phyloP scores from a whole-genome alignment of 345 rosid genomes.

The Camelina neglecta region DNA sequence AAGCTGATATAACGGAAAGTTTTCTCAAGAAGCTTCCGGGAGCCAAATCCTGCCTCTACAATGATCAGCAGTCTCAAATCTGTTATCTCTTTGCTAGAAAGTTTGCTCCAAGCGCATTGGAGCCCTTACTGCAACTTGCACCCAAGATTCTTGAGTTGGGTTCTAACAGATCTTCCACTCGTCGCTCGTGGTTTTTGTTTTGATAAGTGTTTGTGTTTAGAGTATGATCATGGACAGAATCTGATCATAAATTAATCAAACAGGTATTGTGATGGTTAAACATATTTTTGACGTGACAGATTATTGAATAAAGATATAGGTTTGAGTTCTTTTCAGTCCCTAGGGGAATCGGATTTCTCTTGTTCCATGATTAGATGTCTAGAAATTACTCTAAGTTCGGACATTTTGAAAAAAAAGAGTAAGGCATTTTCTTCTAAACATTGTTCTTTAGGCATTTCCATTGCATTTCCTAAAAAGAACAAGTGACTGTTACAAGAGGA shows the following conservation, averaged over 20 bases:
- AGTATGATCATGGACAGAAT: constrained; percentile 12
- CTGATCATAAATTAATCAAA: not conserved
- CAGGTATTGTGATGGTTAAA: constrained; percentile 24
- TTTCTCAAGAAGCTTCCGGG: constrained; percentile 62
- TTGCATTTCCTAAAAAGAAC: not conserved
- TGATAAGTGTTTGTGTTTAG: constrained; percentile 17
- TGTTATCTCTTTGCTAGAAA: constrained; percentile 85
- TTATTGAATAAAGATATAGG: constrained; percentile 26
- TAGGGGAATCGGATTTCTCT: not conserved
- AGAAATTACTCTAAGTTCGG: not conserved
- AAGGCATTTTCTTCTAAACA: not conserved
- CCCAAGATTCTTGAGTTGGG: constrained; percentile 59
- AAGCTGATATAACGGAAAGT: constrained; percentile 56
- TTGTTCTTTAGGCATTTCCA: not conserved
- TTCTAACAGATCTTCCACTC: constrained; percentile 42
- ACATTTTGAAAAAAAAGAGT: not conserved
- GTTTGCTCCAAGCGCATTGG: constrained; percentile 81
- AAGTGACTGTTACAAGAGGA: not conserved
- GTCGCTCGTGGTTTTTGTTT: constrained; percentile 1
- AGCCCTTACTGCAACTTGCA: constrained; percentile 59
- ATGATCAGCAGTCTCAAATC: constrained; percentile 49
- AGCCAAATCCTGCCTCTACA: constrained; percentile 59
- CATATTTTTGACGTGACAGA: constrained; percentile 28
- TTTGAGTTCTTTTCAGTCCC: constrained; percentile 10
- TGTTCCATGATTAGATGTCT: constrained; percentile 8